phyloP scores from a whole-genome alignment of 179 eudicot genomes.

The Spergularia azorica region DNA sequence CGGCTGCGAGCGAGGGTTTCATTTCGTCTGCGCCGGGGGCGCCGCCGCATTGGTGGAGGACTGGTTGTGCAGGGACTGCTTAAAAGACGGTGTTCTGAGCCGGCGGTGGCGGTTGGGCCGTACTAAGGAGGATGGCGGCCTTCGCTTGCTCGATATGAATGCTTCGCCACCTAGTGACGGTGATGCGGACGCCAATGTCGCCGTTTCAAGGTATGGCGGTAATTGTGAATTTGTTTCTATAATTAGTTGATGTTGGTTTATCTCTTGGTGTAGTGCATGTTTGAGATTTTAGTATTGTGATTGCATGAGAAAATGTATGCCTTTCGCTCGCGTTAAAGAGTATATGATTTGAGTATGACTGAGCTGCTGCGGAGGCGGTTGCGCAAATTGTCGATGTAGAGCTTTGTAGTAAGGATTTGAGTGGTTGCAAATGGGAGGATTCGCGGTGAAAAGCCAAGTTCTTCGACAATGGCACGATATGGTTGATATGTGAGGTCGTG shows the following conservation, averaged over 20 bases:
- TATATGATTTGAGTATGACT: too few relatives aligned
- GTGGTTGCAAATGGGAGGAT: too few relatives aligned
- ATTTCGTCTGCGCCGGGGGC: conserved; percentile 42
- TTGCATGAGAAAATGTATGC: neutral
- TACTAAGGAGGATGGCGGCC: conserved; percentile 25
- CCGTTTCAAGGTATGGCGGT: conserved; percentile 34
- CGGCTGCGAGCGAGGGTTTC: conserved; percentile 65
- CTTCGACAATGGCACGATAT: neutral
- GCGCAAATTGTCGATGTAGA: too few relatives aligned
- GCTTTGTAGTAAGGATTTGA: too few relatives aligned
- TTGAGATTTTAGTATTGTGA: neutral
- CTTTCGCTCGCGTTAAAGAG: too few relatives aligned
- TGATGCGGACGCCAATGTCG: conserved; percentile 24
- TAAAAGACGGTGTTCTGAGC: conserved; percentile 34
- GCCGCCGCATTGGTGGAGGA: conserved; percentile 38
- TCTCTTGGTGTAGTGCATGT: neutral
- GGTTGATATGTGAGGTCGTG: neutral
- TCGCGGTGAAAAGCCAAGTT: too few relatives aligned
- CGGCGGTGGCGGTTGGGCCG: conserved; percentile 51
- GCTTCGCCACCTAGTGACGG: conserved; percentile 49
- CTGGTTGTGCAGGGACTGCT: conserved; percentile 53
- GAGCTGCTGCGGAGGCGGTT: too few relatives aligned
- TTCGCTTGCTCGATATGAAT: conserved; percentile 47
- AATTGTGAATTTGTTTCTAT: neutral
- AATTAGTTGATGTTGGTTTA: neutral